Conservation (phyloP, 352 stramenopile genomes). For the Phytophthora sp. region DNA sequence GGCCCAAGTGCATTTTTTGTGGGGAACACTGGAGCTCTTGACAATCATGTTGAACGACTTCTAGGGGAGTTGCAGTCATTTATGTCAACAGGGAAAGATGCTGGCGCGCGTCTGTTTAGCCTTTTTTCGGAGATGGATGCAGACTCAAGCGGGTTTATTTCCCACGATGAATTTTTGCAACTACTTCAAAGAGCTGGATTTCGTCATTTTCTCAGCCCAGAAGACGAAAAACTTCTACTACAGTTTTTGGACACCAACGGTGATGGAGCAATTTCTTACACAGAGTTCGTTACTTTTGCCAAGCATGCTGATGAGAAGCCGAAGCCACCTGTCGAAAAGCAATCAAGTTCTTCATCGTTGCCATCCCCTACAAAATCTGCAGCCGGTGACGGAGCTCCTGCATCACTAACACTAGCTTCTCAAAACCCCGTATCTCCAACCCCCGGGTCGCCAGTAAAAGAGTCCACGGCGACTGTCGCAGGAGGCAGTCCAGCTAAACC, state of each 20-base stretch:
- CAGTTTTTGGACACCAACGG: constrained; percentile 74
- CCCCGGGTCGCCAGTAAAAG: constrained; percentile 18
- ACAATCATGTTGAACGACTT: constrained; percentile 62
- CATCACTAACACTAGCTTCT: constrained; percentile 10
- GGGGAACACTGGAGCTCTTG: constrained; percentile 43
- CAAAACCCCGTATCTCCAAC: constrained; percentile 1
- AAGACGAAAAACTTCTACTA: constrained; percentile 69
- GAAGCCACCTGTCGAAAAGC: constrained; percentile 30
- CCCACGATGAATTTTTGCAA: constrained; percentile 67
- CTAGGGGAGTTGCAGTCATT: constrained; percentile 64
- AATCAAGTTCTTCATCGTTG: constrained; percentile 10
- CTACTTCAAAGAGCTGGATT: constrained; percentile 69
- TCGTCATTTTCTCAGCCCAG: constrained; percentile 59
- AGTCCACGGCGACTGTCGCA: constrained; percentile 4
- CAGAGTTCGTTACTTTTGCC: constrained; percentile 73
- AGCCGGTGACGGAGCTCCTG: constrained; percentile 6
- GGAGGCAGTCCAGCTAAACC: constrained; percentile 6
- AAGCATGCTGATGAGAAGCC: constrained; percentile 49
- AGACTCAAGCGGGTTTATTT: constrained; percentile 62
- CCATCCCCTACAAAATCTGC: constrained; percentile 28
- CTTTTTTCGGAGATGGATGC: constrained; percentile 67
- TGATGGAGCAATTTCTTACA: constrained; percentile 65
- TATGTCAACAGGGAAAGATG: constrained; percentile 62
- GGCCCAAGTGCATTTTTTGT: constrained; percentile 57
- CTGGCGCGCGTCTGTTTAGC: constrained; percentile 43